These are phyloP conservation scores for Jatropha curcas DNA, from an alignment of 345 rosid species.

Conservation along the genomic window DNA sequence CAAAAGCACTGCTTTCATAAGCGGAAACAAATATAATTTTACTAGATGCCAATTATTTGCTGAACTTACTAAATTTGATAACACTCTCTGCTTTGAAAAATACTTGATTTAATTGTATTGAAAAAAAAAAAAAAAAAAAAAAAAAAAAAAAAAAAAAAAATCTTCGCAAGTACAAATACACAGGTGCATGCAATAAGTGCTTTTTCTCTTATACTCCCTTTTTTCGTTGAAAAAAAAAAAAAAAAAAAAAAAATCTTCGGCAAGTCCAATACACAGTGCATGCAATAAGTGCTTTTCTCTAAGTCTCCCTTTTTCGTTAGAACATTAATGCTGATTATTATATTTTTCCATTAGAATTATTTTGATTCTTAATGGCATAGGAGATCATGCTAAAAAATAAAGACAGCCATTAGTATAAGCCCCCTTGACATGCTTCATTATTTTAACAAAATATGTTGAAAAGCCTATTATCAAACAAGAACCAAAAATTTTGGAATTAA, in stretches of 20 bases:
- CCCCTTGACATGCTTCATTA: neutral
- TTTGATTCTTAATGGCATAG: neutral
- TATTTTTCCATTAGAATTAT: neutral
- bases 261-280: neutral
- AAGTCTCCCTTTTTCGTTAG: neutral
- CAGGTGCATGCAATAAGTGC: no score
- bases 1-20: neutral
- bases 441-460: neutral
- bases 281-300: neutral
- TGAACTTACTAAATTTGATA: neutral
- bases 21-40: neutral
- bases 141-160: no score
- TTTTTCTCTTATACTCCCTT: no score
- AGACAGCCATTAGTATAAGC: neutral
- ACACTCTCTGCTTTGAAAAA: neutral
- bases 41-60: neutral
- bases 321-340: no score
- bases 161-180: no score
- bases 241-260: no score
- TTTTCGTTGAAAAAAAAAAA: no score
- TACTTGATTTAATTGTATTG: neutral
- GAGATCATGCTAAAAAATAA: neutral
- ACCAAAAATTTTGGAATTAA: neutral
- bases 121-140: neutral
- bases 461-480: neutral